These are phyloP conservation scores for Calonectria montana DNA, from an alignment of 2,329 filamentous ascomycete species.

Conservation along the genomic window DNA sequence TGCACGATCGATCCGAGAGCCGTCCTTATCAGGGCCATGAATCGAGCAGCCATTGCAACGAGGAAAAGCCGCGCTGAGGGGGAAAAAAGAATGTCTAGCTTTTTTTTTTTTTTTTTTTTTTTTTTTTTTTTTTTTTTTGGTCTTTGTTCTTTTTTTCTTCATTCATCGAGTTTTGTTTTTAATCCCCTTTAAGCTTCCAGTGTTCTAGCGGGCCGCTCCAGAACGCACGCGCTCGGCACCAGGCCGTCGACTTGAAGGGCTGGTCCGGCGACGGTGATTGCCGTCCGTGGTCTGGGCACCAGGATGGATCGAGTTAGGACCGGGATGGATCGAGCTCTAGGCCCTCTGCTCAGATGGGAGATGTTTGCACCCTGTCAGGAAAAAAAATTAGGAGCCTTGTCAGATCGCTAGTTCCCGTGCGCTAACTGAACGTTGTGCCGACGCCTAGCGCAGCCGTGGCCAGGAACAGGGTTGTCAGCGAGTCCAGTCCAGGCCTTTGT, in stretches of 20 bases:
- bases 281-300: background rate
- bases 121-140: background rate
- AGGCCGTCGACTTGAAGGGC: background rate
- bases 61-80: background rate
- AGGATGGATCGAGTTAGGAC: constrained; percentile 1
- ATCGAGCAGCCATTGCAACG: background rate
- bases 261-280: background rate
- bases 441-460: background rate
- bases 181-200: background rate
- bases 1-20: background rate
- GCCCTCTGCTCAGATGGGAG: background rate
- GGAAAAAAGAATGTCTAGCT: background rate
- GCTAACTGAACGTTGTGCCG: constrained; percentile 9
- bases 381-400: background rate
- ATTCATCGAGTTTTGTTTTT: too few species aligned
- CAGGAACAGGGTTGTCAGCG: constrained; percentile 2
- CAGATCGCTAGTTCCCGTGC: constrained; percentile 9
- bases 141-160: background rate
- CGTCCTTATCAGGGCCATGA: background rate
- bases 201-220: background rate
- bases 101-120: background rate
- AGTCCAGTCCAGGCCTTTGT: background rate
- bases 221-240: background rate
- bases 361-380: background rate
- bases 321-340: background rate